phyloP scores from a whole-genome alignment of 1,139 yeast species.

The Saccharomyces pastorianus region DNA sequence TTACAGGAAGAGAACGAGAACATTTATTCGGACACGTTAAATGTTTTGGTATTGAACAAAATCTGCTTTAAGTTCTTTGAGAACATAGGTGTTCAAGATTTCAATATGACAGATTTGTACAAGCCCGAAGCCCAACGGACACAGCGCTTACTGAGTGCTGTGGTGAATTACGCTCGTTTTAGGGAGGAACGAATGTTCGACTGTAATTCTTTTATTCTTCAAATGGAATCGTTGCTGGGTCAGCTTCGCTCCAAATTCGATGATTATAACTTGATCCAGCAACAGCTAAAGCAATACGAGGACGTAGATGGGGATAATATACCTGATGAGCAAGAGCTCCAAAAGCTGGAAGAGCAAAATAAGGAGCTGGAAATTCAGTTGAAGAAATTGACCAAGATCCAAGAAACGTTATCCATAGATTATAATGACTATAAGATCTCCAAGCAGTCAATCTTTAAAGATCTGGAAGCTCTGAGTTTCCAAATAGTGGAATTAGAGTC shows the following conservation, averaged over 20 bases:
- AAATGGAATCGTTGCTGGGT: constrained; percentile 46
- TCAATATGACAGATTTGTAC: constrained; percentile 58
- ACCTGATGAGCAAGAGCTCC: constrained; percentile 30
- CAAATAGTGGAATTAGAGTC: constrained; percentile 46
- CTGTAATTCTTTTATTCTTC: constrained; percentile 52
- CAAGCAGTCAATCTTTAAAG: constrained; percentile 49
- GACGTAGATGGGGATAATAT: constrained; percentile 19
- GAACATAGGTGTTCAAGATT: constrained; percentile 72
- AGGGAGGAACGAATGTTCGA: constrained; percentile 69
- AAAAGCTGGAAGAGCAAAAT: constrained; percentile 50
- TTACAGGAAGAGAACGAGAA: constrained; percentile 19
- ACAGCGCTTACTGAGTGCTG: constrained; percentile 66
- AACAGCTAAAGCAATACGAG: constrained; percentile 39
- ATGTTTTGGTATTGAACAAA: constrained; percentile 48
- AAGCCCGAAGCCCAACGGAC: constrained; percentile 65
- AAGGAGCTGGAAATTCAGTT: constrained; percentile 54
- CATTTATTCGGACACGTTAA: constrained; percentile 34
- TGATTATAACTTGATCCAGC: constrained; percentile 38
- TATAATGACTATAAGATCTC: constrained; percentile 59
- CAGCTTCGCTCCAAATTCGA: constrained; percentile 34
- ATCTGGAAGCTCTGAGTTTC: constrained; percentile 33
- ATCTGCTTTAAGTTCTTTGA: constrained; percentile 55
- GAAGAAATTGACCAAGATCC: constrained; percentile 52
- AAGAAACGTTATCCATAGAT: constrained; percentile 57
- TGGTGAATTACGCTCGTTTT: constrained; percentile 77